Percentiles rank a stretch among this genome's conserved stretches.
Conservation (phyloP, 2,329 filamentous ascomycete genomes). For the Graphiopsis chlorocephala region DNA sequence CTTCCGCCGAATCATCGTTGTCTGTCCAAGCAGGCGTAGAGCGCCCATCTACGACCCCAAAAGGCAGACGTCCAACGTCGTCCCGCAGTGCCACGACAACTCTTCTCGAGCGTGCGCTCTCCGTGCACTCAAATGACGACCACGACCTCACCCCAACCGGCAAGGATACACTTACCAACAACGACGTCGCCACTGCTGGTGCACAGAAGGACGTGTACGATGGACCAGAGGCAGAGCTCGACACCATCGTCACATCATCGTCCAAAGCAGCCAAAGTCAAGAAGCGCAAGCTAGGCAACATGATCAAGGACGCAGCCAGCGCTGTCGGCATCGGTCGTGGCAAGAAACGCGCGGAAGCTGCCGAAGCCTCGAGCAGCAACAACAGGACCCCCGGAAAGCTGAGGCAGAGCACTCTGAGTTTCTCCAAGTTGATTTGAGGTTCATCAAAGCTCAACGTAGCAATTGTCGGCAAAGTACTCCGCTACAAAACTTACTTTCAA, state of each 20-base stretch:
- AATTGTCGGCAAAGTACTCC: background rate
- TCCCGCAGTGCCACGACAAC: slow-evolving; percentile 15
- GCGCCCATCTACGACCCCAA: slow-evolving; percentile 3
- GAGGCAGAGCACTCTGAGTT: slow-evolving; percentile 27
- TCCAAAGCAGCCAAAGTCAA: slow-evolving; percentile 12
- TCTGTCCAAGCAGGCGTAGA: background rate
- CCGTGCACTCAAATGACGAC: background rate
- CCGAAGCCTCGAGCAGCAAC: slow-evolving; percentile 6
- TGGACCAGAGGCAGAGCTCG: slow-evolving; percentile 3
- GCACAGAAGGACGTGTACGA: background rate
- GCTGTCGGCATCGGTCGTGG: slow-evolving; percentile 21
- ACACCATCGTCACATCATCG: slow-evolving; percentile 3
- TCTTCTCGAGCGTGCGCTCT: slow-evolving; percentile 16
- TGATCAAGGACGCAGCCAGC: slow-evolving; percentile 10
- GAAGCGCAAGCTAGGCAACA: slow-evolving; percentile 13
- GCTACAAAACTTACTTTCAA: background rate
- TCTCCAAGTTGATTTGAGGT: slow-evolving; percentile 16
- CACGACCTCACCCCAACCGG: background rate
- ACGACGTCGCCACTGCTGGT: background rate
- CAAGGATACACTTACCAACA: background rate
- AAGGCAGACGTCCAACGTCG: slow-evolving; percentile 8
- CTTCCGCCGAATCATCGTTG: background rate
- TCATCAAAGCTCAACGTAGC: background rate
- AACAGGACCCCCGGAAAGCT: slow-evolving; percentile 12
- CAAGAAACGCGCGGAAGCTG: slow-evolving; percentile 14